Evolutionary conservation across 1,139 yeast species (phyloP).

Genomic region (Meyerozyma carpophila): DNA sequence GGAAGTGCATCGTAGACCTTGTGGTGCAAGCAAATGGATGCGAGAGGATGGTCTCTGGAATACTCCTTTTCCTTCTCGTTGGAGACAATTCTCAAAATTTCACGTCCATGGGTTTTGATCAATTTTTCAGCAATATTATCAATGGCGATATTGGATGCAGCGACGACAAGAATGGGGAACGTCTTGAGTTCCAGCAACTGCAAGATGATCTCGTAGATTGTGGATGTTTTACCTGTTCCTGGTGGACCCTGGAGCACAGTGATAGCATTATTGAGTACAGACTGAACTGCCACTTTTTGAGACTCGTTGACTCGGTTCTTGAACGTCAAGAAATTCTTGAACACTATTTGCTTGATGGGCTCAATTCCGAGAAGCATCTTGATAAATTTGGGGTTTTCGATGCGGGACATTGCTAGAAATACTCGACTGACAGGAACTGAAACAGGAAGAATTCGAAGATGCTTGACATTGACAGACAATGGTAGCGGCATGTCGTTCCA

Average conservation of each 20-base stretch:
- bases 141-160: constrained; percentile 72
- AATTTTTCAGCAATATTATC: constrained; percentile 73
- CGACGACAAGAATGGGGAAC: constrained; percentile 65
- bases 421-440: constrained; percentile 60
- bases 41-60: constrained; percentile 47
- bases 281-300: constrained; percentile 63
- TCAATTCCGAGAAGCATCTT: constrained; percentile 57
- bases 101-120: constrained; percentile 42
- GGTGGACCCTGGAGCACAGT: constrained; percentile 69
- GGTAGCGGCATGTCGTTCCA: constrained; percentile 58
- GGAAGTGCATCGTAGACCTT: constrained; percentile 50
- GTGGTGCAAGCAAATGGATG: constrained; percentile 59
- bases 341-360: constrained; percentile 53
- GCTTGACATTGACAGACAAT: constrained; percentile 26
- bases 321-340: constrained; percentile 48
- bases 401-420: constrained; percentile 56
- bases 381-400: constrained; percentile 52
- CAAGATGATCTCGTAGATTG: constrained; percentile 59
- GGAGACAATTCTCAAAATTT: constrained; percentile 57
- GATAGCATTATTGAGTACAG: constrained; percentile 60
- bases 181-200: constrained; percentile 54
- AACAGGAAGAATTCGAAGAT: constrained; percentile 52
- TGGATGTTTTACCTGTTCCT: constrained; percentile 65
- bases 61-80: constrained; percentile 60
- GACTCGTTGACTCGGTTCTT: constrained; percentile 53